A percentile compares a stretch with the other conserved stretches of the same genome.
Evolutionary conservation across 2,329 filamentous ascomycete species (phyloP).

Genomic region (Coleophoma crateriformis): DNA sequence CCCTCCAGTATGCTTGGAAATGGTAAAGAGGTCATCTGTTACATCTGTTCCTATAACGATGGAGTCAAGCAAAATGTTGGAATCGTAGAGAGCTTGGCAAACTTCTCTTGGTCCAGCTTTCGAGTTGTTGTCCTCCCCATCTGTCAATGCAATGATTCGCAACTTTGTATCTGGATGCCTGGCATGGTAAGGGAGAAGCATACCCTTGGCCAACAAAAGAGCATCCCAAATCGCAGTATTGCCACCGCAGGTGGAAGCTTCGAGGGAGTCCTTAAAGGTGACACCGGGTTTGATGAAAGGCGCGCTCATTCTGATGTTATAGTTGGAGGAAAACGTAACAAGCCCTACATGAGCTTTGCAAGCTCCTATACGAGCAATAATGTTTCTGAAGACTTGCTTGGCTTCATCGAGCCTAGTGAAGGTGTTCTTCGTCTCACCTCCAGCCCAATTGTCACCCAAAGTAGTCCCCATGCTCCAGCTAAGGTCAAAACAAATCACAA

Average conservation of each 20-base stretch:
- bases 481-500: neutral
- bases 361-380: neutral
- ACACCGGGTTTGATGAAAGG: neutral
- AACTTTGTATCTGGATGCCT: constrained; percentile 2
- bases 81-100: constrained; percentile 1
- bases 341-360: neutral
- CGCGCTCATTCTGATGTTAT: neutral
- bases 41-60: neutral
- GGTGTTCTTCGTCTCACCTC: neutral
- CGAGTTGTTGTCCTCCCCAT: constrained; percentile 3
- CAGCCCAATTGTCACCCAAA: neutral
- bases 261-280: neutral
- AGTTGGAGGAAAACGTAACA: neutral
- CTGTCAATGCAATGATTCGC: constrained; percentile 5
- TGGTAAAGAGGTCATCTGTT: constrained; percentile 3
- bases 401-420: neutral
- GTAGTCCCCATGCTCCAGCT: neutral
- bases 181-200: neutral
- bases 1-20: constrained; percentile 2
- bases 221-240: neutral
- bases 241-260: neutral
- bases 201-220: neutral
- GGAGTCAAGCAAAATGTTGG: constrained; percentile 3
- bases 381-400: neutral
- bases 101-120: neutral